Conservation (phyloP, 257 asterid species). For the Mentha longifolia region DNA sequence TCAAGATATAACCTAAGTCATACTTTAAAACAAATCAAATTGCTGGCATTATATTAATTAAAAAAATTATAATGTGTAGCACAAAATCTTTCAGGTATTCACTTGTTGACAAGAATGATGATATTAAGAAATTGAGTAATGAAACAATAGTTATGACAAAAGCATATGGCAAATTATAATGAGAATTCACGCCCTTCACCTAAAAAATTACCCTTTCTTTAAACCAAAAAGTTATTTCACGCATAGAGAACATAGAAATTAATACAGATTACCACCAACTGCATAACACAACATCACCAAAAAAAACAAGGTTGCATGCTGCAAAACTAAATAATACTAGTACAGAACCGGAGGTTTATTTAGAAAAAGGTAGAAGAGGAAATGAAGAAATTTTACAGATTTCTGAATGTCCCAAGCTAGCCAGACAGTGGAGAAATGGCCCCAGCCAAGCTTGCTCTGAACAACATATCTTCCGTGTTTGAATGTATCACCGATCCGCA, state of each 20-base stretch:
- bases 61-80: background rate
- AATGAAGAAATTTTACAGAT: conserved; percentile 48
- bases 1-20: conserved; percentile 6
- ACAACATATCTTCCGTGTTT: conserved; percentile 91
- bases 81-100: conserved; percentile 7
- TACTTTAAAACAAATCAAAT: conserved; percentile 8
- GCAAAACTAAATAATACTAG: background rate
- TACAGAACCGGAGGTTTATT: background rate
- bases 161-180: background rate
- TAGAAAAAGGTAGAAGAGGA: background rate
- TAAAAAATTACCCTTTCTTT: background rate
- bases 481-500: conserved; percentile 82
- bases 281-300: background rate
- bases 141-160: no score
- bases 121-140: background rate
- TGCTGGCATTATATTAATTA: background rate
- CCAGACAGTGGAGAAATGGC: conserved; percentile 99
- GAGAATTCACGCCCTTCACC: background rate
- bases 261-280: background rate
- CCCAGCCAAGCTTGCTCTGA: conserved; percentile 98
- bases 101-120: conserved; percentile 13
- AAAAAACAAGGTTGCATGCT: background rate
- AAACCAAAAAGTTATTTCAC: background rate
- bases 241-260: background rate
- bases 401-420: conserved; percentile 93